A percentile compares a stretch with the other conserved stretches of the same genome.
These are phyloP conservation scores for sunflower (Helianthus annuus) DNA, from an alignment of 129 eudicot species.

Conservation along the genomic window HanXRQr2.0-SUNRISE NC_035449.2:188996913-188997412, in stretches of 20 bases:
- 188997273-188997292: too few relatives aligned
- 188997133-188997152: conserved; percentile 1
- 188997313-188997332: too few relatives aligned
- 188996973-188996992: conserved; percentile 60
- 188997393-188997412: too few relatives aligned
- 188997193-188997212: neutral
- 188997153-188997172: neutral
- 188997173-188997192: neutral
- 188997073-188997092: conserved; percentile 35
- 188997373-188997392: too few relatives aligned
- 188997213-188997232: neutral
- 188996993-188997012: conserved; percentile 56
- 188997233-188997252: neutral
- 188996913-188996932: too few relatives aligned
- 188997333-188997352: too few relatives aligned
- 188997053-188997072: conserved; percentile 43
- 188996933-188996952: too few relatives aligned
- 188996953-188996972: conserved; percentile 42
- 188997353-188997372: too few relatives aligned
- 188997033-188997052: conserved; percentile 34
- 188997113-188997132: neutral
- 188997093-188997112: neutral
- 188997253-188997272: too few relatives aligned
- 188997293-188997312: too few relatives aligned
- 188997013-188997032: conserved; percentile 40